A percentile compares a stretch with the other conserved stretches of the same genome.
These are phyloP conservation scores for Trichoderma gracile DNA, from an alignment of 2,329 filamentous ascomycete genomes.

Conservation along the genomic window DNA sequence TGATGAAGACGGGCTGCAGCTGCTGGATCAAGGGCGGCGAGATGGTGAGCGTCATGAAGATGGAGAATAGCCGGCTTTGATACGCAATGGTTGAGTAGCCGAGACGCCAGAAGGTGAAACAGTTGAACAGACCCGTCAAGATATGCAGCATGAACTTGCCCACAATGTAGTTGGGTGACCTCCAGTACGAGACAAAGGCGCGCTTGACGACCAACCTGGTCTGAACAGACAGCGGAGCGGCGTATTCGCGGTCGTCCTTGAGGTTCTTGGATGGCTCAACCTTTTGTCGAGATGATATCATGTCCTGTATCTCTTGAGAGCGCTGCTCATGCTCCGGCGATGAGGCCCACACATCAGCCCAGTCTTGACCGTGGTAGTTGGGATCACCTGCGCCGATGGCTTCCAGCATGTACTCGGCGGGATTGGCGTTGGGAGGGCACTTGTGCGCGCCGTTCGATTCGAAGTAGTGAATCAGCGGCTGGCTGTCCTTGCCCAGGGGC, in stretches of 20 bases:
- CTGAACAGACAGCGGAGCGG: constrained; percentile 59
- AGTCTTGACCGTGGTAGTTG: constrained; percentile 61
- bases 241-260: constrained; percentile 61
- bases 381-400: constrained; percentile 63
- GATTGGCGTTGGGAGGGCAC: constrained; percentile 52
- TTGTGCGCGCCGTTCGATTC: constrained; percentile 49
- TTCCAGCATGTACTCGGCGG: constrained; percentile 58
- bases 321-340: constrained; percentile 52
- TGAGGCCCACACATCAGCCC: constrained; percentile 60
- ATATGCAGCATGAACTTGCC: constrained; percentile 65
- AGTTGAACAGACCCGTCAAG: constrained; percentile 66
- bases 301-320: constrained; percentile 52
- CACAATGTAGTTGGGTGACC: constrained; percentile 62
- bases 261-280: constrained; percentile 41
- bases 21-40: constrained; percentile 74
- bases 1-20: constrained; percentile 70
- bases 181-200: constrained; percentile 64
- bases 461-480: constrained; percentile 54
- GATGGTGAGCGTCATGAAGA: constrained; percentile 77
- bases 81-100: constrained; percentile 60
- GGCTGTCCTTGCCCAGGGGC: constrained; percentile 52
- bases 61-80: constrained; percentile 71
- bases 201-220: constrained; percentile 56
- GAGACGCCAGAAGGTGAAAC: constrained; percentile 68
- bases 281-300: constrained; percentile 49